Conservation (phyloP, 2,329 filamentous ascomycete genomes). For the Scedosporium minutisporum region DNA sequence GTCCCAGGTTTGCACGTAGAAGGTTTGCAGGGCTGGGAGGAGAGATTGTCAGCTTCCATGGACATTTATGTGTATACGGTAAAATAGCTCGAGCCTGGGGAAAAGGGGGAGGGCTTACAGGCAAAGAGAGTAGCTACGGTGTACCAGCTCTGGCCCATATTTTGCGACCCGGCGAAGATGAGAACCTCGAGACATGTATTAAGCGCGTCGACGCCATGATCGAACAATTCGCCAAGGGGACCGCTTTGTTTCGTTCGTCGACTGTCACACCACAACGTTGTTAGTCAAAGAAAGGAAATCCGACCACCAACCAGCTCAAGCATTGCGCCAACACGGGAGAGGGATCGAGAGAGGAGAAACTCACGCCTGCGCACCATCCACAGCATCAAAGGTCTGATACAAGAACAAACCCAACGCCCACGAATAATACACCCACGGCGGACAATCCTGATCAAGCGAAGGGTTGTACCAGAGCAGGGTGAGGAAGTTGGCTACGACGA, state of each 20-base stretch:
- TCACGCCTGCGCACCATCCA: conserved; percentile 87
- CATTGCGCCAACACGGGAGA: background rate
- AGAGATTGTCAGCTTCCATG: conserved; percentile 8
- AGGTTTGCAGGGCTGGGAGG: conserved; percentile 70
- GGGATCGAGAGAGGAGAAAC: conserved; percentile 22
- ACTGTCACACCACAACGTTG: conserved; percentile 26
- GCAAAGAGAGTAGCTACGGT: conserved; percentile 78
- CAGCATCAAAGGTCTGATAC: conserved; percentile 97
- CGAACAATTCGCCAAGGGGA: conserved; percentile 90
- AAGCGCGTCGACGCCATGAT: conserved; percentile 92
- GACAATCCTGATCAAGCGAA: conserved; percentile 87
- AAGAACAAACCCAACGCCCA: conserved; percentile 87
- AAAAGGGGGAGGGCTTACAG: conserved; percentile 38
- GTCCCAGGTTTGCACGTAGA: conserved; percentile 98
- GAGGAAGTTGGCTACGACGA: conserved; percentile 80
- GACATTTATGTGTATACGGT: background rate
- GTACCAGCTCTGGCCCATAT: conserved; percentile 85
- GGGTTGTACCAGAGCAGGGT: conserved; percentile 95
- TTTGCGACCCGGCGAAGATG: conserved; percentile 85
- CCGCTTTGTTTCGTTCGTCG: conserved; percentile 86
- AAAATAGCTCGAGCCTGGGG: background rate
- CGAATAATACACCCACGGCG: conserved; percentile 85
- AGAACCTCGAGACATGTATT: conserved; percentile 93
- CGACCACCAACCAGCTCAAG: background rate
- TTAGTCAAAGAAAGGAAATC: background rate